Base-by-base conservation (phyloP, 164 flowering plant species). In the Brasenia schreberi region DNA sequence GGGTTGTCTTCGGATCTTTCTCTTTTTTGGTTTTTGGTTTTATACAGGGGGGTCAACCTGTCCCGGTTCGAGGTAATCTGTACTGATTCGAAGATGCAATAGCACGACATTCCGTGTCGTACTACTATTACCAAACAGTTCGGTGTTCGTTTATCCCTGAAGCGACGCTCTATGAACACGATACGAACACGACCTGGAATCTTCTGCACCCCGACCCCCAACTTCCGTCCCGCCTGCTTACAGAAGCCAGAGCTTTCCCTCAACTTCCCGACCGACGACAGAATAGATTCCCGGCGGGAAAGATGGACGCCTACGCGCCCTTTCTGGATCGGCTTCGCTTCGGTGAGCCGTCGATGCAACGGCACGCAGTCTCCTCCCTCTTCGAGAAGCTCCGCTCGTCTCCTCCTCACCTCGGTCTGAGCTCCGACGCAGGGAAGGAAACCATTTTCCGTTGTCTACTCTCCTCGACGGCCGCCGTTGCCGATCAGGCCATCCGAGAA, bases 321-420 rank as follows among this genome's bases (percentile, higher is more conserved):
- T 74, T 89, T 3, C 85, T 92, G 1, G 87, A 86, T 67, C 77
- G 79, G 69, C 78, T 74, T 4, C 81, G 87, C 18, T 77, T 79
- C 4, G 89, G 92, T 0, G 97, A 92, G 68, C 94, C 97, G 0
- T 82, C 94, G 0, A 77, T 95, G n/a, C 99, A 95, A 52, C 83
- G 78, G 61, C 72, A 77, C 66, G 96, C 97, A 4, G 97, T 92
- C 0, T 76, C 78, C 63, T 85, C 97, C 7, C 73, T 95, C 65
- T 95, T 95, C 87, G 76, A 86, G 33, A 87, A 84, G 75, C 84
- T 95, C 69, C 85, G 89, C 18, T 82, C 92, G 5, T 66, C 87
- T 7, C 87, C 88, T 11, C 43, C 74, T 33, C 42, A 72, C 64
- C 71, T 78, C n/a, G 73, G 67, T 61, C 64, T 79, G 49, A 80